A percentile compares a stretch with the other conserved stretches of the same genome.
Conservation (phyloP, 2,329 filamentous ascomycete species). For the Ambrosiella cleistominuta region DNA sequence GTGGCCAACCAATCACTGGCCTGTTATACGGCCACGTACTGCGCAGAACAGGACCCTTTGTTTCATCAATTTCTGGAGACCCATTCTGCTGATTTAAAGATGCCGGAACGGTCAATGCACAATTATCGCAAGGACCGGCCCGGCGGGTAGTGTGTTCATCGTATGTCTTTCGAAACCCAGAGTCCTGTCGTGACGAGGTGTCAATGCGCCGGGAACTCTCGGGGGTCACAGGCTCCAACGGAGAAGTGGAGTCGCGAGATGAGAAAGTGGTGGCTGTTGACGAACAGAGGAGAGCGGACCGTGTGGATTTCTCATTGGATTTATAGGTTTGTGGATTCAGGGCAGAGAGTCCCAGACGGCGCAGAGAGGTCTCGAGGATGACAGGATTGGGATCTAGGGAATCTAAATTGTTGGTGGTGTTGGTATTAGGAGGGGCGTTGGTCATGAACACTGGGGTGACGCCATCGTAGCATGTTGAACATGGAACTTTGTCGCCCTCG, state of each 20-base stretch:
- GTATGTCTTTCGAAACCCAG: conserved; percentile 44
- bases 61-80: conserved; percentile 17
- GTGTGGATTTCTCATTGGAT: conserved; percentile 18
- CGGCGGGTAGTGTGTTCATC: conserved; percentile 47
- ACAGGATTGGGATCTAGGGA: neutral
- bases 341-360: neutral
- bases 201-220: conserved; percentile 32
- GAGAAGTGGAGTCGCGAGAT: conserved; percentile 22
- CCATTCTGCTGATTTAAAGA: conserved; percentile 23
- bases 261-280: conserved; percentile 20
- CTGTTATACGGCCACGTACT: conserved; percentile 44
- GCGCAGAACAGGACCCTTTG: conserved; percentile 37
- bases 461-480: conserved; percentile 38
- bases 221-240: conserved; percentile 35
- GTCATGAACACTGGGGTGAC: conserved; percentile 18
- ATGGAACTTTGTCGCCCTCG: conserved; percentile 44
- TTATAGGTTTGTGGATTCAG: neutral
- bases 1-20: conserved; percentile 28
- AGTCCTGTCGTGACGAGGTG: conserved; percentile 30
- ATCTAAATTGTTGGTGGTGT: neutral
- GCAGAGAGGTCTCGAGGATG: conserved; percentile 13
- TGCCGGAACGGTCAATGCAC: conserved; percentile 44
- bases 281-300: conserved; percentile 25
- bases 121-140: conserved; percentile 49
- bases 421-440: neutral